Evolutionary conservation across 331 rosid genomes (phyloP).

Genomic region (Acacia concinna): DNA sequence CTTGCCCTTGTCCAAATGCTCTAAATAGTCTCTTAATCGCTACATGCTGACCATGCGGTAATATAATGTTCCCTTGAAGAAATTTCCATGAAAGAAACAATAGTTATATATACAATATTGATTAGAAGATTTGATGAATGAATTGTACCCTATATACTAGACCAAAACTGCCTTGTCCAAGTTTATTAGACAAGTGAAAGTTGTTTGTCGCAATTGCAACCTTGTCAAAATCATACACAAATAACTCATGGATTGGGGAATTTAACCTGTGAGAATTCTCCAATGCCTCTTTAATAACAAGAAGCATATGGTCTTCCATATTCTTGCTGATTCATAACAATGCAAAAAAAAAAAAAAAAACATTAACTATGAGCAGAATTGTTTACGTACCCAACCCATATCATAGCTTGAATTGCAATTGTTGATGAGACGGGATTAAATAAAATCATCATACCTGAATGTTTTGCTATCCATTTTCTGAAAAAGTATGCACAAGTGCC

Average conservation of each 20-base stretch:
- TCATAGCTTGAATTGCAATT: too few relatives aligned
- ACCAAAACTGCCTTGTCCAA: not conserved
- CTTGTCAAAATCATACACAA: not conserved
- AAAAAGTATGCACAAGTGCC: not conserved
- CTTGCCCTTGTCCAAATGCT: not conserved
- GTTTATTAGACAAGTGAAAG: not conserved
- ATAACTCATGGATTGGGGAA: not conserved
- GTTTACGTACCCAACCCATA: too few relatives aligned
- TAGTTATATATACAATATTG: not conserved
- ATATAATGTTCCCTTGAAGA: not conserved
- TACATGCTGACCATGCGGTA: not conserved
- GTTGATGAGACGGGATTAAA: not conserved
- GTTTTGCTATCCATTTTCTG: not conserved
- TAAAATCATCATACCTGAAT: not conserved
- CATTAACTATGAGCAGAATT: not conserved
- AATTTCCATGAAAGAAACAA: not conserved
- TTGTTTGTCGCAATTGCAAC: not conserved
- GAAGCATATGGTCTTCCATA: not conserved
- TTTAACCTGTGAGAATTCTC: not conserved
- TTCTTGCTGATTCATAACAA: not conserved
- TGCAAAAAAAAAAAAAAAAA: not conserved
- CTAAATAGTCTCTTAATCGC: not conserved
- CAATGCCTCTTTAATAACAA: not conserved
- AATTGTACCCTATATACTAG: not conserved
- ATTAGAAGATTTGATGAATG: not conserved